Evolutionary conservation across 768 basidiomycete species (phyloP), one percentile per base, ranked within the genome.

Genomic region (Chiua virens): DNA sequence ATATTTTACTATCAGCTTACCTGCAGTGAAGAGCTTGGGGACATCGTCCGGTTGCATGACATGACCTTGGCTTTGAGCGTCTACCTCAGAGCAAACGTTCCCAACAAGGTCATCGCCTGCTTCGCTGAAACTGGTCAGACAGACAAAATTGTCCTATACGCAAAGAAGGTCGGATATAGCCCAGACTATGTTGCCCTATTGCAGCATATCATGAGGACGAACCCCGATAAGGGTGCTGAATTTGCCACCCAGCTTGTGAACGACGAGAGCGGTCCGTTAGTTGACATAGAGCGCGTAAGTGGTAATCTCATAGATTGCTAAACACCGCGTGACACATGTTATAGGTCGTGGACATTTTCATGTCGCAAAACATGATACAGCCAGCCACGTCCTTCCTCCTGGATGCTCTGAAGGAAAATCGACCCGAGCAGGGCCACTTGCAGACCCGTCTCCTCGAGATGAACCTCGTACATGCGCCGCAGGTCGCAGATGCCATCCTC

Each of bases 351-450:
- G 97, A 99, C 63, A 97, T 98, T 62, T 98, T 99, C 78, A 97
- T 98, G 93, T 89, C 89, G 1, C 95, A 97, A 68, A 98, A 98
- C 73, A 92, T 98, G 93, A 95, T 98, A 51, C 97, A 98, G 70
- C 96, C 95, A 18, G 97, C 97, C 6, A 99, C 97, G 1, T 95
- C 93, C 1, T 98, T 99, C 86, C 75, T 98, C 42, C 75, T 99
- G 52, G 97, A 98, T 65, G 97, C 95, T 20, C 78, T 99, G 61
- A 98, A 99, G 76, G 97, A 99, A 49, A 98, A 99, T 77, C 89
- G 89, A 67, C 91, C 95, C 0, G 97, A 99, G 69, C 96, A 99
- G 66, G 96, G 85, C 0, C 93, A 88, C 58, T 75, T 99, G 14
- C 97, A 99, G 72, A 99, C 97, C 1, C 88, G 95, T 53, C 81